Evolutionary conservation across 2,329 filamentous ascomycete genomes (phyloP), one percentile per base, ranked within the genome.

Genomic region (Aspergillus ustus): DNA sequence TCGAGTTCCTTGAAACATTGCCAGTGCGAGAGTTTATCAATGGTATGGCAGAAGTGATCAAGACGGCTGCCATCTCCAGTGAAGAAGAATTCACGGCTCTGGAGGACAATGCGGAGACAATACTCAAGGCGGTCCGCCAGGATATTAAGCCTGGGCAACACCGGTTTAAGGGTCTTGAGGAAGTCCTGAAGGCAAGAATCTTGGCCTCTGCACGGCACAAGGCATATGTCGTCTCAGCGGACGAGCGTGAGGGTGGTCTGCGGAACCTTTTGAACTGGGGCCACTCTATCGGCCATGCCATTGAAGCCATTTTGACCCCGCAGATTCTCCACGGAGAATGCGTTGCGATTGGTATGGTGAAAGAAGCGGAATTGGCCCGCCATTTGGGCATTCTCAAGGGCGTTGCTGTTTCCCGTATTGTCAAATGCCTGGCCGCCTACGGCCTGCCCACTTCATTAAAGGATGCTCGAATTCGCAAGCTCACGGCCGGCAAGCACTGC

Each of bases 301-400:
- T 94, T 70, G 95, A 99, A 79, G 95, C 95, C 29, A 93, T 99
- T 50, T 84, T 98, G 46, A 96, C 96, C 0, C 95, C 95, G 0
- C 94, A 99, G 77, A 88, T 99, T 43, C 86, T 99, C 7, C 95
- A 99, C 72, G 95, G 95, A 63, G 95, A 99, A 75, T 93, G 91
- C 65, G 94, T 99, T 11, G 92, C 95, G 22, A 96, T 99, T 69
- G 95, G 95, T 28, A 99, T 99, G 95, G 91, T 98, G 62, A 97
- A 96, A 76, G 95, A 99, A 78, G 95, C 94, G 11, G 95, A 98
- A 76, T 82, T 99, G 59, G 92, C 95, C 25, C 90, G 95, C 60
- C 91, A 93, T 76, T 84, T 99, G 1, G 95, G 95, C 45, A 85
- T 96, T 19, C 81, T 99, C 31, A 89, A 90, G 54, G 92, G 92